These are phyloP conservation scores for Boletus sp. DNA, from an alignment of 768 basidiomycete genomes.

Conservation along the genomic window DNA sequence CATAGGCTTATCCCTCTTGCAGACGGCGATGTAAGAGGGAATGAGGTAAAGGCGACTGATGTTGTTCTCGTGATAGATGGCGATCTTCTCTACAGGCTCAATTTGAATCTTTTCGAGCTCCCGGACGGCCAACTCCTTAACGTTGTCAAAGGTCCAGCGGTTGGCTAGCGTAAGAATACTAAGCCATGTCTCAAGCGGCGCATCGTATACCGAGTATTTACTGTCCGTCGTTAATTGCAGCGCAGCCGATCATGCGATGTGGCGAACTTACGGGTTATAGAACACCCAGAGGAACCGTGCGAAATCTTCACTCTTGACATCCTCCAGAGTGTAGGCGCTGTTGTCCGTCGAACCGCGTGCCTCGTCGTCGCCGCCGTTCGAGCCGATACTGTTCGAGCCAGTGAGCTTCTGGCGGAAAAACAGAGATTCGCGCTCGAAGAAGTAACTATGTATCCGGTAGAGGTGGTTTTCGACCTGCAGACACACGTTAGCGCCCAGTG, in stretches of 20 bases:
- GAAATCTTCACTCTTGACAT: constrained; percentile 46
- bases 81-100: constrained; percentile 35
- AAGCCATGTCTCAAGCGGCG: constrained; percentile 40
- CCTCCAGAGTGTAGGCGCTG: constrained; percentile 43
- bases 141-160: constrained; percentile 39
- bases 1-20: constrained; percentile 36
- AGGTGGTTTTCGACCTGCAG: constrained; percentile 53
- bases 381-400: constrained; percentile 24
- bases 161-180: constrained; percentile 38
- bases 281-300: constrained; percentile 58
- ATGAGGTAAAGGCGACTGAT: constrained; percentile 36
- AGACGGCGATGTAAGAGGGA: constrained; percentile 34
- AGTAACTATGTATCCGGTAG: constrained; percentile 58
- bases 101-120: constrained; percentile 38
- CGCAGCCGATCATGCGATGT: neutral
- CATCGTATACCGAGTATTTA: constrained; percentile 38
- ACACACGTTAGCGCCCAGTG: constrained; percentile 9
- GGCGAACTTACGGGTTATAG: constrained; percentile 52
- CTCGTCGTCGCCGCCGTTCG: constrained; percentile 30
- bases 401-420: constrained; percentile 41
- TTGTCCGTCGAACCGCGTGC: constrained; percentile 38
- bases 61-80: constrained; percentile 36
- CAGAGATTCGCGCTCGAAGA: constrained; percentile 59
- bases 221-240: constrained; percentile 14
- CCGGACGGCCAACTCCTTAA: constrained; percentile 38